Evolutionary conservation across 2,329 filamentous ascomycete species (phyloP).

Genomic region (Verticillium tricorpus): DNA sequence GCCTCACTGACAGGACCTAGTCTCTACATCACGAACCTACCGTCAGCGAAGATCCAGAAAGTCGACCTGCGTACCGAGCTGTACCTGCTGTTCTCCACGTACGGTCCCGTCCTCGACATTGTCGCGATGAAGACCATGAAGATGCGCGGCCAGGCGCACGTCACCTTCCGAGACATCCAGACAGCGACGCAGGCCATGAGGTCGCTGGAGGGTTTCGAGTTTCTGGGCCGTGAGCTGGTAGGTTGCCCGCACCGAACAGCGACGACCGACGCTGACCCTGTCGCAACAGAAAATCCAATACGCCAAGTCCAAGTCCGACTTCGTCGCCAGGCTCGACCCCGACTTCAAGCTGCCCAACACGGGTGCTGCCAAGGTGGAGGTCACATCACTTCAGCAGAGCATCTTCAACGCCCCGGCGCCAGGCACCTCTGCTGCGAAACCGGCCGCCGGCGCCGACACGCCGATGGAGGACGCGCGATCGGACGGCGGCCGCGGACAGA

Average conservation of each 20-base stretch:
- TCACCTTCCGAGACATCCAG: conserved; percentile 85
- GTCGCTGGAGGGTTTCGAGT: conserved; percentile 76
- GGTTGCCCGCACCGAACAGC: conserved; percentile 24
- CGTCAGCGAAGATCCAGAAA: conserved; percentile 84
- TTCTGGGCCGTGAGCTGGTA: conserved; percentile 83
- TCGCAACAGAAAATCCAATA: conserved; percentile 75
- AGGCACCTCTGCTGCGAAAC: conserved; percentile 38
- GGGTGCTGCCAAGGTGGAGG: conserved; percentile 51
- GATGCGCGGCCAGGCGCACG: conserved; percentile 94
- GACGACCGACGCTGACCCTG: not conserved
- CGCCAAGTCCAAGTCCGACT: conserved; percentile 83
- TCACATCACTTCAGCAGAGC: conserved; percentile 72
- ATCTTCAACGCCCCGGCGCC: conserved; percentile 69
- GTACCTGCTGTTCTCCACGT: conserved; percentile 92
- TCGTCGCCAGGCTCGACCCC: conserved; percentile 86
- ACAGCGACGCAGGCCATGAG: conserved; percentile 94
- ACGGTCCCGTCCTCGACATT: conserved; percentile 87
- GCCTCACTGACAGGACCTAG: conserved; percentile 35
- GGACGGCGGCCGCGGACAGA: conserved; percentile 57
- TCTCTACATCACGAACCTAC: conserved; percentile 83
- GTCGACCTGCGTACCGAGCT: conserved; percentile 78
- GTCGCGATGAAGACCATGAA: conserved; percentile 83
- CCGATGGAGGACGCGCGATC: conserved; percentile 46
- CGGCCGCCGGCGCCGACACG: conserved; percentile 37
- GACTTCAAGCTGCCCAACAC: conserved; percentile 70